Conservation (phyloP, 805 yeast genomes). For the Ogataea ganodermae region DNA sequence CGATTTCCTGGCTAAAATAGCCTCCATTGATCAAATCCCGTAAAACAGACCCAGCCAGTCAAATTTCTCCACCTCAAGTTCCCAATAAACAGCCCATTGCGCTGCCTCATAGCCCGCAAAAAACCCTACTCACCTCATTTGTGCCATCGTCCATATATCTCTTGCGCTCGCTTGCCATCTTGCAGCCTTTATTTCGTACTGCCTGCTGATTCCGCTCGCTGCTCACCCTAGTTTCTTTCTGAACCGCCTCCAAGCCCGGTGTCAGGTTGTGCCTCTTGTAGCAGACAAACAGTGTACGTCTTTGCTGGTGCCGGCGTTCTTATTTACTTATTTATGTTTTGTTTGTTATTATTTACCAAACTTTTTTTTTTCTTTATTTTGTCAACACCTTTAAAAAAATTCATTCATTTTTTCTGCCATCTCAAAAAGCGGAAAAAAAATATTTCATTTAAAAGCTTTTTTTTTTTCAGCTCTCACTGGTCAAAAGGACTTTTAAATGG, state of each 20-base stretch:
- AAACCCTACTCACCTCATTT: slow-evolving; percentile 22
- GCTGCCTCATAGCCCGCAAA: background rate
- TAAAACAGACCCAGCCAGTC: background rate
- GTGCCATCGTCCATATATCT: slow-evolving; percentile 23
- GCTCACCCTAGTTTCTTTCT: background rate
- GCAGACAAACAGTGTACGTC: background rate
- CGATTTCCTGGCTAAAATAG: background rate
- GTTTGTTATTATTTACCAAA: slow-evolving; percentile 24
- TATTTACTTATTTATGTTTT: slow-evolving; percentile 13
- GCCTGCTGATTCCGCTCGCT: background rate
- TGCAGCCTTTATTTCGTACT: background rate
- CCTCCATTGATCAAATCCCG: background rate
- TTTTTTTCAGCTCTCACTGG: background rate
- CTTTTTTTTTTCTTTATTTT: slow-evolving; percentile 17
- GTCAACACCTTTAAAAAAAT: slow-evolving; percentile 16
- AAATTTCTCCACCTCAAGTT: background rate
- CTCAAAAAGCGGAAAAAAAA: background rate
- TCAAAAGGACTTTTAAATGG: slow-evolving; percentile 26
- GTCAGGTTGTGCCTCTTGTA: slow-evolving; percentile 3
- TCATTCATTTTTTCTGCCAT: slow-evolving; percentile 4
- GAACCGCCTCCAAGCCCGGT: slow-evolving; percentile 1
- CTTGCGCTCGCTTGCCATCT: slow-evolving; percentile 27
- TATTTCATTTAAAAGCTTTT: background rate
- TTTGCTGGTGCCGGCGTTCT: background rate
- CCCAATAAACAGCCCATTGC: background rate